Conservation (phyloP, 2,329 filamentous ascomycete species). For the Metarhizium sp. region DNA sequence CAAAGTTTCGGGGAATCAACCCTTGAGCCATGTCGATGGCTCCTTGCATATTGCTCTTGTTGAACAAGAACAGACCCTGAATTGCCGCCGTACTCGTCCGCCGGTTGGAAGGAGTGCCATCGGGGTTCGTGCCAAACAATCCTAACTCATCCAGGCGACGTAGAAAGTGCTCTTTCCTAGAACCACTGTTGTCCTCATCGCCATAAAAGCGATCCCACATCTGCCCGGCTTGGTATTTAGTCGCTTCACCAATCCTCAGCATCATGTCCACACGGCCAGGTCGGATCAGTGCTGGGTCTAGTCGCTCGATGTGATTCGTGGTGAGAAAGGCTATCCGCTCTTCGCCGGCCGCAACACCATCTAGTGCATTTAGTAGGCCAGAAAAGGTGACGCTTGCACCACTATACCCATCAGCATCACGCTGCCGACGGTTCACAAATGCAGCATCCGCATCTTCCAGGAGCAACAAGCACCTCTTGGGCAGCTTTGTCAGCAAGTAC, state of each 20-base stretch:
- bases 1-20: slow-evolving; percentile 48
- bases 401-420: slow-evolving; percentile 72
- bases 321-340: slow-evolving; percentile 91
- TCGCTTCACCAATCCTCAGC: slow-evolving; percentile 79
- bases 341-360: slow-evolving; percentile 90
- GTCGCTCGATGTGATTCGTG: slow-evolving; percentile 83
- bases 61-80: slow-evolving; percentile 89
- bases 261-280: slow-evolving; percentile 94
- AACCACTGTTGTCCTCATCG: slow-evolving; percentile 59
- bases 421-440: slow-evolving; percentile 70
- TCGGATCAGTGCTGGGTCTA: slow-evolving; percentile 81
- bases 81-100: slow-evolving; percentile 81
- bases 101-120: slow-evolving; percentile 35
- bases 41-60: slow-evolving; percentile 83
- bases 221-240: slow-evolving; percentile 69
- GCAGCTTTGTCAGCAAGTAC: slow-evolving; percentile 76
- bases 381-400: slow-evolving; percentile 92
- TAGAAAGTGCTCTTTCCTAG: slow-evolving; percentile 60
- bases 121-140: slow-evolving; percentile 51
- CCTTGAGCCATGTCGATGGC: slow-evolving; percentile 73
- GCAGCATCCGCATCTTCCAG: slow-evolving; percentile 90
- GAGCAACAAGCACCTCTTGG: slow-evolving; percentile 70
- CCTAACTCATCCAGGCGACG: slow-evolving; percentile 58
- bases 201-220: slow-evolving; percentile 97
- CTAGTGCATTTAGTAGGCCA: slow-evolving; percentile 73